phyloP scores from a whole-genome alignment of 2,329 filamentous ascomycete genomes.

The Fusarium anthophilum region DNA sequence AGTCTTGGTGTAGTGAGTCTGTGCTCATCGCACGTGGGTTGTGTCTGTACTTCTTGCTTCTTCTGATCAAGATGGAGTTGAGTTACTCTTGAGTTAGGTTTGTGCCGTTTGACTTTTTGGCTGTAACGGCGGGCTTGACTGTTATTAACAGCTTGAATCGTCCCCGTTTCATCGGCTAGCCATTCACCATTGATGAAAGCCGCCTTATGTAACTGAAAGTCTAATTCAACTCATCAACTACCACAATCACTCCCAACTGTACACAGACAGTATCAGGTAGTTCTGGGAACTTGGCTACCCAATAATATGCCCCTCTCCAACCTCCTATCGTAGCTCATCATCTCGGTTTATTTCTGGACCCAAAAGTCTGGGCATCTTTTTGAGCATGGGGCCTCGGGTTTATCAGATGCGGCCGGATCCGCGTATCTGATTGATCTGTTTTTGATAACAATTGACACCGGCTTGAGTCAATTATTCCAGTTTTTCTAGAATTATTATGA shows the following conservation, averaged over 20 bases:
- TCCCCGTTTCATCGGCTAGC: background rate
- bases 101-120: background rate
- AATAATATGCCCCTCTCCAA: background rate
- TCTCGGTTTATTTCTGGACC: background rate
- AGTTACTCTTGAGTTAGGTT: background rate
- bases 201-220: background rate
- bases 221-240: background rate
- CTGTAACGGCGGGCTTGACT: background rate
- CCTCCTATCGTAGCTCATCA: background rate
- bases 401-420: background rate
- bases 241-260: background rate
- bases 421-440: background rate
- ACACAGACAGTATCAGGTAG: background rate
- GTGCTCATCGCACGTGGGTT: constrained; percentile 18
- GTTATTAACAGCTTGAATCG: background rate
- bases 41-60: constrained; percentile 13
- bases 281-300: background rate
- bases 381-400: background rate
- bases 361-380: background rate
- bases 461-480: background rate
- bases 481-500: constrained; percentile 1
- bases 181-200: background rate
- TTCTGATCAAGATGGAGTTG: background rate
- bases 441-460: background rate
- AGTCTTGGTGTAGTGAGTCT: constrained; percentile 14